phyloP scores from a whole-genome alignment of 768 basidiomycete genomes.

The Podaxis carcinomalis region DNA sequence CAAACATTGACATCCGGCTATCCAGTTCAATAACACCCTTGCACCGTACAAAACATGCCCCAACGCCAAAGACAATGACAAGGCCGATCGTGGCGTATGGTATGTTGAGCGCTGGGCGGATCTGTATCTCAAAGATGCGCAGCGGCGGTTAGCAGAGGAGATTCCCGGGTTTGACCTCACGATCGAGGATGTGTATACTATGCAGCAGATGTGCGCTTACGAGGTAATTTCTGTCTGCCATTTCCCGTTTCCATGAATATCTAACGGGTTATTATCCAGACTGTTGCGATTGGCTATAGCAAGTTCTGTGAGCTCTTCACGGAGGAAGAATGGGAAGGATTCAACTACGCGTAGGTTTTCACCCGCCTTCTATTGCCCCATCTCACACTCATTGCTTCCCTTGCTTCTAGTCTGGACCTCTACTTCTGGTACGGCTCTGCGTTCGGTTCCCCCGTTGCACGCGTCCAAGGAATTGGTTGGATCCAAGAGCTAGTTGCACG shows the following conservation, averaged over 20 bases:
- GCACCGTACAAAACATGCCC: constrained; percentile 81
- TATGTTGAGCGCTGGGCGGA: constrained; percentile 65
- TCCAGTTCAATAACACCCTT: constrained; percentile 78
- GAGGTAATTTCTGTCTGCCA: constrained; percentile 44
- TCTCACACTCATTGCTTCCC: not conserved
- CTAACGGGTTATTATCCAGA: constrained; percentile 35
- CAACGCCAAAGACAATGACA: constrained; percentile 47
- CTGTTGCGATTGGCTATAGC: constrained; percentile 88
- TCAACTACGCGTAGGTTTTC: constrained; percentile 70
- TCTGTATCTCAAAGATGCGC: constrained; percentile 69
- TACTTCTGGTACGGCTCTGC: constrained; percentile 74
- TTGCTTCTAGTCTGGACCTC: constrained; percentile 51
- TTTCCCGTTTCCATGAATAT: not conserved
- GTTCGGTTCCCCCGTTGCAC: constrained; percentile 78
- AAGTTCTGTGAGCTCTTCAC: constrained; percentile 91
- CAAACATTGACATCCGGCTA: constrained; percentile 11
- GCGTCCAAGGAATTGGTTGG: constrained; percentile 75
- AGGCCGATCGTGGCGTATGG: constrained; percentile 50
- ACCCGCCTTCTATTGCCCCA: not conserved
- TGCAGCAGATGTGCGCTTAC: constrained; percentile 84
- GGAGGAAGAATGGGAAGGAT: constrained; percentile 90
- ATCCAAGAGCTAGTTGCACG: constrained; percentile 81
- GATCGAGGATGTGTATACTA: constrained; percentile 65
- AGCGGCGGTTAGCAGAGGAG: constrained; percentile 51
- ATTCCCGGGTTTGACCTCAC: constrained; percentile 59